Evolutionary conservation across 1,284 basidiomycete species (phyloP).

Genomic region (Apiotrichum gracile): DNA sequence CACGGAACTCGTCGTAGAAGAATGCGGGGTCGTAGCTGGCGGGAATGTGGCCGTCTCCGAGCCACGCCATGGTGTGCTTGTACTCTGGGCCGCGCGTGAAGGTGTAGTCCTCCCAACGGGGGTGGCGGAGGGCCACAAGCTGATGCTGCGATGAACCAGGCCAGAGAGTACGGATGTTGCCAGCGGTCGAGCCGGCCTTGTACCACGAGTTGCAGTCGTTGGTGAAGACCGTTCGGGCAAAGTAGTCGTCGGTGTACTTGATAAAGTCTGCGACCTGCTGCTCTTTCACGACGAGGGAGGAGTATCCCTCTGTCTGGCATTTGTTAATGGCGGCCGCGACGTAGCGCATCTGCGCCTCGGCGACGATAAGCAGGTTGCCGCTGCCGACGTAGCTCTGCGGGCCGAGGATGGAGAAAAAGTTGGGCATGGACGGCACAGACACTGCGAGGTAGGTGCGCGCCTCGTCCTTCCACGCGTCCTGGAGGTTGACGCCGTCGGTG

Average conservation of each 20-base stretch:
- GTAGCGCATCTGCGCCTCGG: too few species aligned
- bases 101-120: conserved; percentile 38
- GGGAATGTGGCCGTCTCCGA: conserved; percentile 11
- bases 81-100: conserved; percentile 10
- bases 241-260: conserved; percentile 27
- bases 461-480: conserved; percentile 28
- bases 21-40: conserved; percentile 5
- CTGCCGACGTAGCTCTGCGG: conserved; percentile 4
- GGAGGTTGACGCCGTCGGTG: conserved; percentile 24
- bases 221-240: conserved; percentile 26
- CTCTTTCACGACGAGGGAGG: conserved; percentile 21
- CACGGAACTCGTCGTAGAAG: conserved; percentile 5
- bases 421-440: conserved; percentile 30
- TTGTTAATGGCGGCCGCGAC: too few species aligned
- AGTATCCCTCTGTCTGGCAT: conserved; percentile 12
- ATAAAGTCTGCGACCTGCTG: conserved; percentile 29
- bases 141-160: conserved; percentile 17
- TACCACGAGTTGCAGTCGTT: conserved; percentile 27
- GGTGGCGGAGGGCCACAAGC: conserved; percentile 24
- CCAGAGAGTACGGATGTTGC: conserved; percentile 17
- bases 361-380: conserved; percentile 16
- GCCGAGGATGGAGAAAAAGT: conserved; percentile 17
- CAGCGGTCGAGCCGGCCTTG: conserved; percentile 16
- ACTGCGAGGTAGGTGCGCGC: conserved; percentile 29
- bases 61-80: conserved; percentile 11